Conservation (phyloP, 768 basidiomycete species). For the Neoboletus brunneissimus region DNA sequence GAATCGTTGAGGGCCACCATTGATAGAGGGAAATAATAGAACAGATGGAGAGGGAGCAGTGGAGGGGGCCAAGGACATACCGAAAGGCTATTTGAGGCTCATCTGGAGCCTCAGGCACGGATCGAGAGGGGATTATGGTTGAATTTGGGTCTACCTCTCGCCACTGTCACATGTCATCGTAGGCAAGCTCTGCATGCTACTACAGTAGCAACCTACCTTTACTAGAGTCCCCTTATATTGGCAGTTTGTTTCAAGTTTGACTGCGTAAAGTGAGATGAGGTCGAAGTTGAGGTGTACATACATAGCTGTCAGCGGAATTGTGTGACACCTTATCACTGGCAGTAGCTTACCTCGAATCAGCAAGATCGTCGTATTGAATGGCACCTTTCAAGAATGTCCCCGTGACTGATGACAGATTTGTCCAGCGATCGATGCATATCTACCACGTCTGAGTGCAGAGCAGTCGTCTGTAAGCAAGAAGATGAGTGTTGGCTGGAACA, state of each 20-base stretch:
- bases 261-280: neutral
- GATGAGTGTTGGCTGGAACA: neutral
- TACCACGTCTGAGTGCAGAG: neutral
- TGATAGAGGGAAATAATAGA: neutral
- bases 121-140: neutral
- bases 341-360: neutral
- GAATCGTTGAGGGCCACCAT: constrained; percentile 32
- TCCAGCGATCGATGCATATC: neutral
- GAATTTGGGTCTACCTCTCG: no score
- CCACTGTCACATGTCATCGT: no score
- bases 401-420: neutral
- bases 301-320: no score
- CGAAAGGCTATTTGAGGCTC: constrained; percentile 3
- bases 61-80: neutral
- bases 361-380: neutral
- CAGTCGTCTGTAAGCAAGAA: neutral
- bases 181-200: no score
- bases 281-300: neutral
- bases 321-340: neutral
- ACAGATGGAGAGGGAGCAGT: neutral
- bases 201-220: no score
- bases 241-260: no score
- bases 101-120: neutral
- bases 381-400: neutral
- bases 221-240: no score